Conservation (phyloP, 306 rosid genomes). For the Rubus parviflorus region DNA sequence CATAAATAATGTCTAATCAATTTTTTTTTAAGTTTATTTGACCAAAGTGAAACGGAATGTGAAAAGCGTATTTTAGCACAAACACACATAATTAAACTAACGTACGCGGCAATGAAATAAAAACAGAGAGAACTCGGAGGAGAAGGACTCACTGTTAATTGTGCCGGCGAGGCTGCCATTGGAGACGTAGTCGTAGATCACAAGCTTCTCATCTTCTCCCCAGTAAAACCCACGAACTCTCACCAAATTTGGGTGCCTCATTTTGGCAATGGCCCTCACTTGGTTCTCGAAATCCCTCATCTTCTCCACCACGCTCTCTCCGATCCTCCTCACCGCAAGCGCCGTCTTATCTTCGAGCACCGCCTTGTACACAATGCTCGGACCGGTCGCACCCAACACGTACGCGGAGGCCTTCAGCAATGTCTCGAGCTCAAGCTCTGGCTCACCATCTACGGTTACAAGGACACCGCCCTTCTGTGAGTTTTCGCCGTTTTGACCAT, state of each 20-base stretch:
- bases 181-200: constrained; percentile 66
- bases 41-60: background rate
- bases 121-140: constrained; percentile 11
- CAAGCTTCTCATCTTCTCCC: constrained; percentile 83
- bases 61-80: background rate
- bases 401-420: constrained; percentile 83
- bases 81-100: background rate
- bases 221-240: constrained; percentile 72
- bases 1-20: background rate
- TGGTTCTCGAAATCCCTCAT: constrained; percentile 76
- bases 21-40: too few relatives aligned
- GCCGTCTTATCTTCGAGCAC: constrained; percentile 74
- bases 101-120: background rate
- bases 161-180: constrained; percentile 65
- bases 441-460: constrained; percentile 63
- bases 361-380: constrained; percentile 84
- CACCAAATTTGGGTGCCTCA: constrained; percentile 75
- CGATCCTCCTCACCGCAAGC: constrained; percentile 82
- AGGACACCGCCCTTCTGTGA: constrained; percentile 42
- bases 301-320: constrained; percentile 54
- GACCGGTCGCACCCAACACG: constrained; percentile 59
- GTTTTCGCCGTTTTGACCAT: background rate
- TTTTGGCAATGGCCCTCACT: constrained; percentile 59
- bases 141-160: constrained; percentile 52
- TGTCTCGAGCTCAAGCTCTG: constrained; percentile 68